A percentile compares a stretch with the other conserved stretches of the same genome.
phyloP scores from a whole-genome alignment of 495 filamentous ascomycete species.

The Hypoxylon perforatum region DNA sequence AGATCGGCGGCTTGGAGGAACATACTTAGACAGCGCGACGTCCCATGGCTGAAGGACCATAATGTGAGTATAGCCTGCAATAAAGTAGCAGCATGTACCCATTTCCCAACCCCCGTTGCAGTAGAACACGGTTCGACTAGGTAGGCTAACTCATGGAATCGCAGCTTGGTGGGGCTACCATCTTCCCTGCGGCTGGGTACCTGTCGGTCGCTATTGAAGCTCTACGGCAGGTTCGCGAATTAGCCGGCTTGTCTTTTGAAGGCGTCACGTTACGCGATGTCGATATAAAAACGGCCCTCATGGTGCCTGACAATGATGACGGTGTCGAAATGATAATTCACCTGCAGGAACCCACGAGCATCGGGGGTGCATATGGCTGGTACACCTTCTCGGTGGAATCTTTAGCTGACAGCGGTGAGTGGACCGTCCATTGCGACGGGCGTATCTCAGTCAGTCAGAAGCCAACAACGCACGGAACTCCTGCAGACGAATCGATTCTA shows the following conservation, averaged over 20 bases:
- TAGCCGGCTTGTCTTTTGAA: slow-evolving; percentile 3
- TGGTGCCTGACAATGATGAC: slow-evolving; percentile 42
- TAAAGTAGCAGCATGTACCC: too few relatives aligned
- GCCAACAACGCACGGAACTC: neutral
- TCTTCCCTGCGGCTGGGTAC: slow-evolving; percentile 64
- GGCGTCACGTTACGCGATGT: slow-evolving; percentile 51
- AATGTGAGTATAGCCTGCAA: slow-evolving; percentile 34
- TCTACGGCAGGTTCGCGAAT: slow-evolving; percentile 37
- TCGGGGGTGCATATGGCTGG: slow-evolving; percentile 18
- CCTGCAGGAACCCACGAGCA: slow-evolving; percentile 21
- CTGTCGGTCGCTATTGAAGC: slow-evolving; percentile 59
- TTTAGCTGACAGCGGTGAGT: slow-evolving; percentile 16
- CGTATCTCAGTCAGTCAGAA: slow-evolving; percentile 18
- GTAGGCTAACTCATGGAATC: neutral
- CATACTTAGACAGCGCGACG: slow-evolving; percentile 47
- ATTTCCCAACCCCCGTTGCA: too few relatives aligned
- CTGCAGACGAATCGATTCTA: slow-evolving; percentile 26
- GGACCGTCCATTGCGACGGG: slow-evolving; percentile 33
- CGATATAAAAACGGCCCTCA: slow-evolving; percentile 53
- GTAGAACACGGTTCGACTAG: too few relatives aligned
- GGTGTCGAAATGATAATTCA: slow-evolving; percentile 41
- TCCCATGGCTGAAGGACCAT: slow-evolving; percentile 61
- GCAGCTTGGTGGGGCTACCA: slow-evolving; percentile 45
- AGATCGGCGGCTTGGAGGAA: slow-evolving; percentile 55
- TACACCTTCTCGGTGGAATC: slow-evolving; percentile 34